Base-by-base conservation (phyloP, 2,329 filamentous ascomycete species). In the Dothiorella sarmentorum region DNA sequence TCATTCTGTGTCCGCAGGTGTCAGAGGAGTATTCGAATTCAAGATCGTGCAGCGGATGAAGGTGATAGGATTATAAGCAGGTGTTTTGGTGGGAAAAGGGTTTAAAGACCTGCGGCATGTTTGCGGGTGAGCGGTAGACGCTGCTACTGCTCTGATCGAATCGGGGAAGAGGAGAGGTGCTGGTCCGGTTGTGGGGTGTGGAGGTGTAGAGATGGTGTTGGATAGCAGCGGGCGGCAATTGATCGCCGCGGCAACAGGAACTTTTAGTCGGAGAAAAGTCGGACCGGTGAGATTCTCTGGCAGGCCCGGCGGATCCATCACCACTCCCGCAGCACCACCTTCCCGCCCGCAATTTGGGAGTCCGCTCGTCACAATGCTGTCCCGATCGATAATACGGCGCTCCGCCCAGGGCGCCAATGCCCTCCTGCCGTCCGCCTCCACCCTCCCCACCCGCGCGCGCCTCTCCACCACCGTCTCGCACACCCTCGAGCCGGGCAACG, bases 1-100 rank as follows among this genome's bases (percentile, higher is more conserved):
- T 89, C 88, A 76, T 91, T 91, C 80, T 93, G 88, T 82, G 88
- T 88, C 87, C 88, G 77, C 9, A 9, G n/a, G n/a, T n/a, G n/a
- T n/a, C n/a, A n/a, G n/a, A n/a, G n/a, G n/a, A n/a, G n/a, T n/a
- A n/a, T n/a, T n/a, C n/a, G n/a, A n/a, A n/a, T n/a, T n/a, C n/a
- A n/a, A n/a, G n/a, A n/a, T n/a, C n/a, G n/a, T n/a, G n/a, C n/a
- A n/a, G n/a, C n/a, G n/a, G n/a, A n/a, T n/a, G n/a, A n/a, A n/a
- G n/a, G n/a, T n/a, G n/a, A n/a, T n/a, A n/a, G n/a, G n/a, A n/a
- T n/a, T n/a, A n/a, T n/a, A n/a, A n/a, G n/a, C n/a, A n/a, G n/a
- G n/a, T n/a, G n/a, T n/a, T n/a, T n/a, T n/a, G n/a, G n/a, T n/a
- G n/a, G n/a, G n/a, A n/a, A n/a, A n/a, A n/a, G n/a, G n/a, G n/a